These are phyloP conservation scores for Boletus reticuloceps DNA, from an alignment of 768 basidiomycete species.

Conservation along the genomic window DNA sequence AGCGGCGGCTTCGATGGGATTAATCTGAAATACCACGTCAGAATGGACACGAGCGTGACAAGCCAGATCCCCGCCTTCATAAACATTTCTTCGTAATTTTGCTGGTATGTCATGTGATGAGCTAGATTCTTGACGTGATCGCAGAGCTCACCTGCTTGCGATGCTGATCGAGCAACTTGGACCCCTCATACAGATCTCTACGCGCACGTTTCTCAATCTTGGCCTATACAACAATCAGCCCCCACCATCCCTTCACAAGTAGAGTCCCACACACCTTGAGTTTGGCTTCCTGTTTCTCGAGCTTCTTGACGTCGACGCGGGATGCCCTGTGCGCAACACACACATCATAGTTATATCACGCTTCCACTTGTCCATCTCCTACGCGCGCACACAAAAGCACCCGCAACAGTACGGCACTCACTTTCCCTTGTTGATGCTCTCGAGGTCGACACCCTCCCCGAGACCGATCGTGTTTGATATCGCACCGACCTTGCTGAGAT, in stretches of 20 bases:
- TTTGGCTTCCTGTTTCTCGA: constrained; percentile 97
- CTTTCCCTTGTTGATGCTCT: constrained; percentile 95
- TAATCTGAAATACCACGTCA: constrained; percentile 53
- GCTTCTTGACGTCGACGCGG: constrained; percentile 90
- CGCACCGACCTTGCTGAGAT: constrained; percentile 75
- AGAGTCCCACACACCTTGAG: constrained; percentile 54
- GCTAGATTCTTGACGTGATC: background rate
- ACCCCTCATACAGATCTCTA: constrained; percentile 92
- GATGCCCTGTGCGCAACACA: constrained; percentile 58
- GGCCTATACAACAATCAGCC: constrained; percentile 47
- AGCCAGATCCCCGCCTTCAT: constrained; percentile 69
- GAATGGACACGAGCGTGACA: background rate
- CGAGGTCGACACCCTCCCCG: constrained; percentile 81
- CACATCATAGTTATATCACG: constrained; percentile 1
- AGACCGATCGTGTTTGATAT: constrained; percentile 80
- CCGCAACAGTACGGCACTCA: constrained; percentile 35
- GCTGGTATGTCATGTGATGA: constrained; percentile 42
- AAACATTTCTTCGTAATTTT: constrained; percentile 98
- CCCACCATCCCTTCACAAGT: background rate
- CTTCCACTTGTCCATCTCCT: background rate
- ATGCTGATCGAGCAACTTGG: constrained; percentile 89
- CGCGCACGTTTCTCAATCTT: constrained; percentile 97
- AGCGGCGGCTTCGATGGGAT: constrained; percentile 80
- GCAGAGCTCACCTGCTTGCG: constrained; percentile 68
- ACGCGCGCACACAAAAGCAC: background rate